Evolutionary conservation across 306 rosid species (phyloP).

Genomic region (Hylodesmum podocarpum): DNA sequence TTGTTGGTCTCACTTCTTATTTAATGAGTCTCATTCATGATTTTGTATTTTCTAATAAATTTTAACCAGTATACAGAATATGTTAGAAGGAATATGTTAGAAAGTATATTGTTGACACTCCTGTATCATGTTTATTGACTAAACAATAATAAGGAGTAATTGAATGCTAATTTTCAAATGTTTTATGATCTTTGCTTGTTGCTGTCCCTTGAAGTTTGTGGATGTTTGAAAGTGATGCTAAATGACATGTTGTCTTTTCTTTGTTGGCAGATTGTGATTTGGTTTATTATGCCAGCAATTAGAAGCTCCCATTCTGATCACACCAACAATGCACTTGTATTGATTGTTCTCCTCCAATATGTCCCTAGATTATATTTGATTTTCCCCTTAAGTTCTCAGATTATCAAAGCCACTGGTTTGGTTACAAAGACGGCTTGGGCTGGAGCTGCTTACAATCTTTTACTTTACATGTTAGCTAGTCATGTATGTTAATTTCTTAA

Average conservation of each 20-base stretch:
- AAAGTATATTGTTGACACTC: too few species aligned
- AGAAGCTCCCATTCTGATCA: slow-evolving; percentile 74
- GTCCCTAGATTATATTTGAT: slow-evolving; percentile 80
- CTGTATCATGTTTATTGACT: neutral
- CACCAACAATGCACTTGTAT: slow-evolving; percentile 72
- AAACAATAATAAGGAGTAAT: neutral
- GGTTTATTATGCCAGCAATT: slow-evolving; percentile 86
- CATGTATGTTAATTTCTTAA: slow-evolving; percentile 57
- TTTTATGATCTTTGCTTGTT: neutral
- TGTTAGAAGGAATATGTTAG: too few species aligned
- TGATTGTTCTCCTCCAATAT: slow-evolving; percentile 83
- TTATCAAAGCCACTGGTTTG: slow-evolving; percentile 83
- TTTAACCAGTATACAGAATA: too few species aligned
- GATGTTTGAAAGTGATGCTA: slow-evolving; percentile 2
- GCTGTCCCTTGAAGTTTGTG: neutral
- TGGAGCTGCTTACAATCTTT: slow-evolving; percentile 92
- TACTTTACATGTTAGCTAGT: slow-evolving; percentile 94
- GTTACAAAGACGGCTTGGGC: slow-evolving; percentile 97
- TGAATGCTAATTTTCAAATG: neutral
- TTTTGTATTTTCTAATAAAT: too few species aligned
- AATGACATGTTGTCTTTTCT: slow-evolving; percentile 23
- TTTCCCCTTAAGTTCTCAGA: slow-evolving; percentile 86
- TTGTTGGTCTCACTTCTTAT: too few species aligned
- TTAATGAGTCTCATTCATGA: too few species aligned
- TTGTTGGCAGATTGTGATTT: slow-evolving; percentile 74